These are phyloP conservation scores for Phytophthora lateralis DNA, from an alignment of 352 stramenopile genomes.

Conservation along the genomic window DNA sequence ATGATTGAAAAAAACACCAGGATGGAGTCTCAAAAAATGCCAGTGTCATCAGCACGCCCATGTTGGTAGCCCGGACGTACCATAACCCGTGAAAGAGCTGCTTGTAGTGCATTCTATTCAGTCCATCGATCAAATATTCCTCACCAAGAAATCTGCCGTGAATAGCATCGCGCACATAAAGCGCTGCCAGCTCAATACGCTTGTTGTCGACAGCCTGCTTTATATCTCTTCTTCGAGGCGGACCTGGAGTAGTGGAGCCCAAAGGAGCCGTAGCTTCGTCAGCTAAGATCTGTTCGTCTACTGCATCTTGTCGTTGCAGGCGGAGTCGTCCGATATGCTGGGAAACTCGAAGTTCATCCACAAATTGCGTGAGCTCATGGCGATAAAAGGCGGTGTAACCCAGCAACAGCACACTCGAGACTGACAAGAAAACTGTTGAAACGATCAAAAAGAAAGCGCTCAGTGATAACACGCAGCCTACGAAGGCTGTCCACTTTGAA, in stretches of 20 bases:
- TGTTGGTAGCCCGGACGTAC: conserved; percentile 48
- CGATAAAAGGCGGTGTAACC: conserved; percentile 38
- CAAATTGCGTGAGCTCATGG: conserved; percentile 27
- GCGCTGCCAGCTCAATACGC: conserved; percentile 45
- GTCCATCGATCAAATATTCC: conserved; percentile 50
- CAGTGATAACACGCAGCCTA: conserved; percentile 49
- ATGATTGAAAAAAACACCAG: conserved; percentile 53
- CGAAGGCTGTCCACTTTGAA: conserved; percentile 54
- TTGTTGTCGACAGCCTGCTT: conserved; percentile 13
- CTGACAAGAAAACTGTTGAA: conserved; percentile 42
- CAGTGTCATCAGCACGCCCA: conserved; percentile 50
- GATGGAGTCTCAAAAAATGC: conserved; percentile 64
- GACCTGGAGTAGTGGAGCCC: conserved; percentile 8
- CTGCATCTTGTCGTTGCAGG: conserved; percentile 16
- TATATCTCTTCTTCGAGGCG: background rate
- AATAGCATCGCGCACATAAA: conserved; percentile 54
- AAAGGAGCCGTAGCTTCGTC: conserved; percentile 15
- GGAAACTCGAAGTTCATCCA: conserved; percentile 31
- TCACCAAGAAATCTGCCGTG: conserved; percentile 56
- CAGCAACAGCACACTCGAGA: conserved; percentile 28
- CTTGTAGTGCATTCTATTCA: conserved; percentile 56
- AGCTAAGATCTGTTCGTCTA: conserved; percentile 23
- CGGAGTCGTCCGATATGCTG: conserved; percentile 7
- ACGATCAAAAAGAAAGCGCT: conserved; percentile 51
- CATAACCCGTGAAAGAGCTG: conserved; percentile 55